These are phyloP conservation scores for Paralagenidium karlingii DNA, from an alignment of 352 stramenopile genomes.

Conservation along the genomic window DNA sequence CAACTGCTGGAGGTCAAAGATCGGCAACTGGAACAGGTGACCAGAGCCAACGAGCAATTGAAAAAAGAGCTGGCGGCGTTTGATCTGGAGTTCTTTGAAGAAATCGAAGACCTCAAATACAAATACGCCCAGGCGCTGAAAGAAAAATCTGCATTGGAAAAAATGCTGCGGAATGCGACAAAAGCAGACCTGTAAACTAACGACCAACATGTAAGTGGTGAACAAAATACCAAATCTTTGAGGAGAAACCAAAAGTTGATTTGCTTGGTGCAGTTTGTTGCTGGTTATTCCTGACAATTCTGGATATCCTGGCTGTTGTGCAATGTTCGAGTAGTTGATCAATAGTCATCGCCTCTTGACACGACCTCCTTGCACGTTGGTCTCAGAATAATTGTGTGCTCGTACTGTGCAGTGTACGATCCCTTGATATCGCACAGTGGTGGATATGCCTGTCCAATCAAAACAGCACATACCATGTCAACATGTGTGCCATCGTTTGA, in stretches of 20 bases:
- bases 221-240: too few species aligned
- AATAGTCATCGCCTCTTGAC: slow-evolving; percentile 97
- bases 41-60: slow-evolving; percentile 71
- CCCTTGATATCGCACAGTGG: slow-evolving; percentile 93
- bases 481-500: background rate
- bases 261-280: too few species aligned
- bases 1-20: slow-evolving; percentile 12
- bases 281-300: too few species aligned
- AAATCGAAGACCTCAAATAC: slow-evolving; percentile 94
- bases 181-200: too few species aligned
- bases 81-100: slow-evolving; percentile 92
- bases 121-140: slow-evolving; percentile 83
- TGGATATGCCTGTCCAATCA: too few species aligned
- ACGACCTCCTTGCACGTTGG: slow-evolving; percentile 98
- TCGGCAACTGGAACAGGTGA: slow-evolving; percentile 28
- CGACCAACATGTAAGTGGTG: too few species aligned
- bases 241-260: too few species aligned
- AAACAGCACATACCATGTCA: background rate
- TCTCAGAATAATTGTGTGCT: slow-evolving; percentile 96
- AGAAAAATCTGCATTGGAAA: slow-evolving; percentile 58
- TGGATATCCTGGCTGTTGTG: too few species aligned
- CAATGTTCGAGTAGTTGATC: too few species aligned
- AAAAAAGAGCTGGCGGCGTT: slow-evolving; percentile 81
- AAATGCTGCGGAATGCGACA: too few species aligned
- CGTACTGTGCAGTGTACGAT: slow-evolving; percentile 98